phyloP scores from a whole-genome alignment of 1,139 yeast genomes.

The Candida tropicalis region DNA sequence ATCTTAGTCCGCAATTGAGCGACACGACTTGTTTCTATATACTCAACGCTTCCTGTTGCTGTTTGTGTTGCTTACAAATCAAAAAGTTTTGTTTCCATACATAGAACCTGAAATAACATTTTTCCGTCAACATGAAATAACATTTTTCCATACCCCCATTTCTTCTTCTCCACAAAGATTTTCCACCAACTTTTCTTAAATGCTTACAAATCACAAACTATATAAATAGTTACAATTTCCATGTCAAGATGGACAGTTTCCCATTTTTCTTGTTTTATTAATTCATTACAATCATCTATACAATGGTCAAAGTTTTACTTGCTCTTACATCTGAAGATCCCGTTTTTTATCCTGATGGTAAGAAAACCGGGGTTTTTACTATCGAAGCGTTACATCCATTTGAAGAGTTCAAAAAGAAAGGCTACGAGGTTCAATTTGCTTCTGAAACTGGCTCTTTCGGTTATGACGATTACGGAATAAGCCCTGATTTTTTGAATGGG shows the following conservation, averaged over 20 bases:
- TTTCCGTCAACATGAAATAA: no score
- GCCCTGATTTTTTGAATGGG: slow-evolving; percentile 40
- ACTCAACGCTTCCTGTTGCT: no score
- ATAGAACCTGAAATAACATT: neutral
- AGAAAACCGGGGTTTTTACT: slow-evolving; percentile 57
- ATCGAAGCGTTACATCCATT: slow-evolving; percentile 62
- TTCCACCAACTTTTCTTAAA: neutral
- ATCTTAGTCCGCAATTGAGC: no score
- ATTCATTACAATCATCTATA: slow-evolving; percentile 46
- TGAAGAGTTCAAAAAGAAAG: slow-evolving; percentile 45
- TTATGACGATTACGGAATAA: slow-evolving; percentile 54
- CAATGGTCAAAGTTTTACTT: no score
- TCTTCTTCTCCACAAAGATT: neutral
- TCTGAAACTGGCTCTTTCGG: slow-evolving; percentile 60
- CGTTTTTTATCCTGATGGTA: slow-evolving; percentile 54
- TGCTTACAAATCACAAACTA: neutral
- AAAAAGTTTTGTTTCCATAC: no score
- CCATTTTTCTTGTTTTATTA: neutral
- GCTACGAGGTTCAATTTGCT: slow-evolving; percentile 54
- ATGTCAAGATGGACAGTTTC: neutral
- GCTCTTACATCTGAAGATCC: slow-evolving; percentile 52
- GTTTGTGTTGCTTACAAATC: no score
- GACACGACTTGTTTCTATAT: no score
- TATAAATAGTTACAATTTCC: neutral
- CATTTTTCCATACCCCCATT: neutral